Evolutionary conservation across 371 early-diverging fungal genomes (phyloP), one percentile per base, ranked within the genome.

Genomic region (Rhizopus microsporus): DNA sequence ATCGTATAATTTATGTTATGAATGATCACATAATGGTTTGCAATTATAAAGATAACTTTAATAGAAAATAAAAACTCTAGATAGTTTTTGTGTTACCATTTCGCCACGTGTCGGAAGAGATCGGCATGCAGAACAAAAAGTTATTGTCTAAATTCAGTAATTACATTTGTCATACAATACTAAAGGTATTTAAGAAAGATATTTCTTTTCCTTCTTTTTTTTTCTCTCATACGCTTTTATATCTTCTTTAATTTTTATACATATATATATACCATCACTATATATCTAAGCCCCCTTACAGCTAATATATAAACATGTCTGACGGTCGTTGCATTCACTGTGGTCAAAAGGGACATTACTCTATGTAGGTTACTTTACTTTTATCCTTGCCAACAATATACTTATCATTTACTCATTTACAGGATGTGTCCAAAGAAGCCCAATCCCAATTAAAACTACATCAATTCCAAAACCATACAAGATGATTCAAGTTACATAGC

Each of bases 241-340:
- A 8, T 34, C 7, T 30, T 40, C 43, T 39, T 23, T 58, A 31
- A 10, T 10, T 17, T 13, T 15, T 9, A 46, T 23, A 46, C 13
- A 46, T 8, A 31, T 13, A 23, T n/a, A 23, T 23, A 46, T 46
- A 23, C 47, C 47, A 10, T 31, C 47, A 7, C 10, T 46, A 3
- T 46, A 6, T 46, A 6, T 29, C 16, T 29, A 9, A 10, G 29
- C 13, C 7, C 1, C 9, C 7, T 12, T 31, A 30, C 29, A 46
- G 31, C 23, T 31, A 23, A 46, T 29, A 44, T 30, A 47, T 8
- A 3, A 63, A 15, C 54, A 74, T 74, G 74, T 76, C 77, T 68
- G 77, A 76, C 73, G 77, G 77, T 71, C 68, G 77, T 52, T 76
- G 77, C 52, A 71, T 76, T 52, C 77, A 76, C 51, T 76, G 73